Evolutionary conservation across 352 stramenopile genomes (phyloP).

Genomic region (Globisporangium orthogonon): DNA sequence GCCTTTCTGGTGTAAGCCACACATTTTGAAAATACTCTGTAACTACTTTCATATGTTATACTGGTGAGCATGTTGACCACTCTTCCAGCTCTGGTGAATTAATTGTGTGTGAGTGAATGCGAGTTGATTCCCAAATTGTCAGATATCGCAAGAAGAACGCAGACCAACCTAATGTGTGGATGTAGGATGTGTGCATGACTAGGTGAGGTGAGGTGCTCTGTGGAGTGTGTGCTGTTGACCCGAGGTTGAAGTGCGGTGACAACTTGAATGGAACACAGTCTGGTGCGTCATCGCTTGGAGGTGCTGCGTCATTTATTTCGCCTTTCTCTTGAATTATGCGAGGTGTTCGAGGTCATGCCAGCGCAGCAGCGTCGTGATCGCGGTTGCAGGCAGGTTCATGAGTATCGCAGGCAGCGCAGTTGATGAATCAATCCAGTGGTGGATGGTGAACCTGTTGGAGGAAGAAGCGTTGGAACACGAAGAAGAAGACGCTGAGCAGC

Average conservation of each 20-base stretch:
- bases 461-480: not conserved
- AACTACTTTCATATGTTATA: no score
- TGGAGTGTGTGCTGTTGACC: no score
- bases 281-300: not conserved
- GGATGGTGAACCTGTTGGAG: not conserved
- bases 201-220: no score
- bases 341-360: not conserved
- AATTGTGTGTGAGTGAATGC: no score
- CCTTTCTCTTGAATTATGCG: not conserved
- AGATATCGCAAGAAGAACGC: no score
- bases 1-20: constrained; percentile 33
- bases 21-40: no score
- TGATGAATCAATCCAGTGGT: not conserved
- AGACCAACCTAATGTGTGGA: no score
- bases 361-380: not conserved
- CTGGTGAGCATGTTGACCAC: no score
- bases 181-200: no score
- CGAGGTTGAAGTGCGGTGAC: not conserved
- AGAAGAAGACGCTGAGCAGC: no score
- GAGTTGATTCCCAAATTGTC: no score
- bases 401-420: not conserved
- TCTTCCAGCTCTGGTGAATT: no score
- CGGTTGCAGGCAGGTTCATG: not conserved
- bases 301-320: not conserved
- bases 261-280: not conserved